Percentiles rank a stretch among this genome's conserved stretches.
Evolutionary conservation across 192 early-diverging fungal species (phyloP).

Genomic region (Oehlia diaphana): DNA sequence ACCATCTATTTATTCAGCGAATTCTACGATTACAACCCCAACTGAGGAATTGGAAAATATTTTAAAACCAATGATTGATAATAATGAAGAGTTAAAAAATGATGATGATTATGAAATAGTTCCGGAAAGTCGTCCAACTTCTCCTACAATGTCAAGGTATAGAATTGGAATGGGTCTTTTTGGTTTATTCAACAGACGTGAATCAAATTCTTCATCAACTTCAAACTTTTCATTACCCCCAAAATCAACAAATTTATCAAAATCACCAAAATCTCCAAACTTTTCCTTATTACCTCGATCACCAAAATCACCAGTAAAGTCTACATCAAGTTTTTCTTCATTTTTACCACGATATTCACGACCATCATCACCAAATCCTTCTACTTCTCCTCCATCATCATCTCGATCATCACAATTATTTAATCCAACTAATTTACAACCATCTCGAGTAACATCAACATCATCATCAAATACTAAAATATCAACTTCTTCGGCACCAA

Average conservation of each 20-base stretch:
- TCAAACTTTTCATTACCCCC: not conserved
- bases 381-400: too few species aligned
- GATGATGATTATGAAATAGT: not conserved
- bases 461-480: not conserved
- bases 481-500: not conserved
- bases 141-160: not conserved
- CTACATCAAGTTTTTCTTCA: not conserved
- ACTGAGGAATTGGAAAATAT: not conserved
- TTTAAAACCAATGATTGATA: not conserved
- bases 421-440: not conserved
- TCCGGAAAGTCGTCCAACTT: not conserved
- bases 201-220: not conserved
- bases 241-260: not conserved
- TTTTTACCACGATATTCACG: not conserved
- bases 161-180: not conserved
- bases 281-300: not conserved
- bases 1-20: not conserved
- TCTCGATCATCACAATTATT: not conserved
- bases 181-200: slow-evolving; percentile 9
- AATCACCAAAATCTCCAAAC: not conserved
- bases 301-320: not conserved
- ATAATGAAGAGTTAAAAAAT: not conserved
- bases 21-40: not conserved
- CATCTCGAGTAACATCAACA: not conserved
- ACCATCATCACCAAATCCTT: not conserved